Conservation (phyloP, 306 rosid species). For the Rosa lucieae region DNA sequence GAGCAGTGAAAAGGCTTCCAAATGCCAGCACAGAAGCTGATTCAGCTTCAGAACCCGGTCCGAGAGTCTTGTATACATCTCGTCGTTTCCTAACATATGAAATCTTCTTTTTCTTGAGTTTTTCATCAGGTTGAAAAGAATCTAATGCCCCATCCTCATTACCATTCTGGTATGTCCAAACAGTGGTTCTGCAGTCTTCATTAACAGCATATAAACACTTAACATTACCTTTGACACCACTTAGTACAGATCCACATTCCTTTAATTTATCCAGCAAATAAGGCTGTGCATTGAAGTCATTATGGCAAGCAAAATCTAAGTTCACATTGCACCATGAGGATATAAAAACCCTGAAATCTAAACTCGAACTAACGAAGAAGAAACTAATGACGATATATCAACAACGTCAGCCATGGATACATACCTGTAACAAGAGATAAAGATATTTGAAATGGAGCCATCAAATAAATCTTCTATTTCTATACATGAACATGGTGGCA, state of each 20-base stretch:
- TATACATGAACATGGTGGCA: background rate
- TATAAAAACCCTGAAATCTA: constrained; percentile 76
- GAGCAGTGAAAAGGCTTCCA: constrained; percentile 86
- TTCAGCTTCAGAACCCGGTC: constrained; percentile 69
- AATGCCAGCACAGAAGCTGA: constrained; percentile 71
- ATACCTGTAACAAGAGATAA: constrained; percentile 50
- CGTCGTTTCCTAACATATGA: constrained; percentile 53
- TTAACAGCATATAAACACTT: constrained; percentile 65
- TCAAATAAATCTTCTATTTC: background rate
- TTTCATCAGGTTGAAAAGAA: constrained; percentile 79
- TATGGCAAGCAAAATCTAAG: constrained; percentile 48
- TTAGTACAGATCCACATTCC: constrained; percentile 61
- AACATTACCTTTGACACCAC: constrained; percentile 49
- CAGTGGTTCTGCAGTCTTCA: constrained; percentile 82
- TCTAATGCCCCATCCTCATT: constrained; percentile 60
- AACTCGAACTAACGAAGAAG: constrained; percentile 52
- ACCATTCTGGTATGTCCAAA: constrained; percentile 73
- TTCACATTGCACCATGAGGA: constrained; percentile 66
- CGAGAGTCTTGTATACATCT: constrained; percentile 66
- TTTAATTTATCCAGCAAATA: constrained; percentile 45
- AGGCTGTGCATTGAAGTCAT: constrained; percentile 33
- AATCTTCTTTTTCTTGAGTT: constrained; percentile 73
- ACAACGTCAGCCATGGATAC: constrained; percentile 73
- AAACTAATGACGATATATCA: constrained; percentile 62
- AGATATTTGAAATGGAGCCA: background rate